Evolutionary conservation across 1,284 basidiomycete species (phyloP).

Genomic region (Irpex sp.): DNA sequence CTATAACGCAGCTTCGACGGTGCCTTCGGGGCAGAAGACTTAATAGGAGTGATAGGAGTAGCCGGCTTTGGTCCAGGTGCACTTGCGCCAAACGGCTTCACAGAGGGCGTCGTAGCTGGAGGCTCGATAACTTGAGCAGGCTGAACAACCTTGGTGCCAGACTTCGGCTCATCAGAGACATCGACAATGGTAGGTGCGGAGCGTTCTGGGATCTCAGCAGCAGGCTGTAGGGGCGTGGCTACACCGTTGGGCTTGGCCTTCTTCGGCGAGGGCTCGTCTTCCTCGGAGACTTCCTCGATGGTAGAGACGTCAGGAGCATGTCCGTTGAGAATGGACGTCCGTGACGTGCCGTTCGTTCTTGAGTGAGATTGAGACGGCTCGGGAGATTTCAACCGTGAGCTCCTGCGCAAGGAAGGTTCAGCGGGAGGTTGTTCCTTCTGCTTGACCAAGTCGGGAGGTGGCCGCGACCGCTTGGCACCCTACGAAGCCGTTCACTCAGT

Average conservation of each 20-base stretch:
- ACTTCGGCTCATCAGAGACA: slow-evolving; percentile 2
- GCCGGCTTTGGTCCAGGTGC: slow-evolving; percentile 16
- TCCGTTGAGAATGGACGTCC: slow-evolving; percentile 5
- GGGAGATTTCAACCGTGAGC: slow-evolving; percentile 19
- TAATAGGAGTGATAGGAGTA: slow-evolving; percentile 26
- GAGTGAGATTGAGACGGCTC: slow-evolving; percentile 3
- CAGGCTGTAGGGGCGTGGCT: neutral
- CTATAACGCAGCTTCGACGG: slow-evolving; percentile 70
- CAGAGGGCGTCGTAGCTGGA: slow-evolving; percentile 15
- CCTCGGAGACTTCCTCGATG: slow-evolving; percentile 25
- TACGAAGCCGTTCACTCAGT: slow-evolving; percentile 20
- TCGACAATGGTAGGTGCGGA: slow-evolving; percentile 23
- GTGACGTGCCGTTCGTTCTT: slow-evolving; percentile 12
- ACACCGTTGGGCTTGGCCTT: slow-evolving; percentile 27
- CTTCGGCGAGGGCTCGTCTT: slow-evolving; percentile 33
- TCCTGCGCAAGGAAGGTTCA: slow-evolving; percentile 17
- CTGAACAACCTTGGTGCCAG: slow-evolving; percentile 14
- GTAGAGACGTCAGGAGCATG: slow-evolving; percentile 6
- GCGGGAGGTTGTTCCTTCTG: slow-evolving; percentile 13
- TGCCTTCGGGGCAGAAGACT: slow-evolving; percentile 54
- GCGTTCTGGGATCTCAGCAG: neutral
- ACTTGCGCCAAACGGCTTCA: slow-evolving; percentile 5
- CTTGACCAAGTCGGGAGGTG: slow-evolving; percentile 39
- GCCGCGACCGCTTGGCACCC: slow-evolving; percentile 68
- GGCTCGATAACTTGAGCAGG: slow-evolving; percentile 39